These are phyloP conservation scores for Amylocarpus encephaloides DNA, from an alignment of 2,329 filamentous ascomycete genomes.

Conservation along the genomic window DNA sequence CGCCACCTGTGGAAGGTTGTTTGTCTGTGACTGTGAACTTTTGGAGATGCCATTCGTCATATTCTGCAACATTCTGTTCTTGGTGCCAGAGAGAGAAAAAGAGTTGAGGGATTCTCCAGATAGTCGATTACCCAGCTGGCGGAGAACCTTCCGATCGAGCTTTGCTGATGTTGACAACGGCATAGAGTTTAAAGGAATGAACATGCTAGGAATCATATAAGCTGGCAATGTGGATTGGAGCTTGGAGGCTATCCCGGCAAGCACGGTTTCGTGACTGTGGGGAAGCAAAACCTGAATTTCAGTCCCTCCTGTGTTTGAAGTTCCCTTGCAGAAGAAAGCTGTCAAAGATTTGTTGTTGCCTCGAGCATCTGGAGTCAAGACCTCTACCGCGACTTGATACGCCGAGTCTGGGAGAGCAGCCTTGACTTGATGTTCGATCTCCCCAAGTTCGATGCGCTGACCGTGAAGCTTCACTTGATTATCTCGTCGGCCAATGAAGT, in stretches of 20 bases:
- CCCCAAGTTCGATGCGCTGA: constrained; percentile 71
- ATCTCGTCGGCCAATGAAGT: constrained; percentile 57
- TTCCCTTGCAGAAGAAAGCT: neutral
- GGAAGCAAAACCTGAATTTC: neutral
- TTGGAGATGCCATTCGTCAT: neutral
- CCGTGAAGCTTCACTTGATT: constrained; percentile 77
- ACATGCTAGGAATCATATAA: constrained; percentile 14
- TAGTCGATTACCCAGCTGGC: neutral
- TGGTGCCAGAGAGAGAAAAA: neutral
- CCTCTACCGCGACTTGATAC: too few relatives aligned
- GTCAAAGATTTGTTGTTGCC: neutral
- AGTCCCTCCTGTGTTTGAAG: neutral
- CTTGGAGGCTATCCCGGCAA: too few relatives aligned
- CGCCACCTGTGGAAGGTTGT: too few relatives aligned
- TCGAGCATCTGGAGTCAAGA: neutral
- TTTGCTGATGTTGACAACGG: constrained; percentile 7
- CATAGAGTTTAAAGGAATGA: constrained; percentile 1
- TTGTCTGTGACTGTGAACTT: too few relatives aligned
- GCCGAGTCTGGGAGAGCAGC: too few relatives aligned
- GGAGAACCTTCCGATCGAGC: constrained; percentile 4
- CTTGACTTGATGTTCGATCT: constrained; percentile 53
- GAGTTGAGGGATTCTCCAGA: neutral
- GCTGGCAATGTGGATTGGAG: neutral
- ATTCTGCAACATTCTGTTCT: neutral
- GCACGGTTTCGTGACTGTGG: neutral